Evolutionary conservation across 2,329 filamentous ascomycete species (phyloP), one percentile per base, ranked within the genome.

Genomic region (Scolecobasidium constrictum): DNA sequence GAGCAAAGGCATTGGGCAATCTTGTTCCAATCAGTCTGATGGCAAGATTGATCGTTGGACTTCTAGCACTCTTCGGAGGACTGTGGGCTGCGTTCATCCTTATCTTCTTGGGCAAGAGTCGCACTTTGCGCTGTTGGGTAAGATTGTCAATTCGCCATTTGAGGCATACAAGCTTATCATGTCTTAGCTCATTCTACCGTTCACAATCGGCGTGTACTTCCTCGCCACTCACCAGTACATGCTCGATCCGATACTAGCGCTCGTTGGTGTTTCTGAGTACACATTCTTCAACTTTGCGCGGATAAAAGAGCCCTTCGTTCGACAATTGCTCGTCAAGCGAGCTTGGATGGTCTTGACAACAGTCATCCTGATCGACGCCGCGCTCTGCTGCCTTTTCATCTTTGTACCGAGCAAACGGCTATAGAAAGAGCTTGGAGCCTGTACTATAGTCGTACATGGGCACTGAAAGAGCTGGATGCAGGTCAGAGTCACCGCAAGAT

Each of bases 81-180:
- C 92, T 96, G 63, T 98, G 93, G 93, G 77, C 86, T 3, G 86
- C 80, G 0, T 98, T 95, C 57, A 77, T 92, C 48, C 79, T 96
- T 47, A 94, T 98, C 52, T 92, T 98, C 63, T 77, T 94, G 6
- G 71, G 95, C 62, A 78, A 81, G 56, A 75, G 79, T 35, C 77
- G 86, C 48, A 60, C 67, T 39, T 87, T 78, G 34, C 75, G 87
- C 56, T 84, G 83, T 59, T 98, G 86, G 86, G 86, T 94, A 78
- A 53, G 82, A 70, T 31, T 31, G 9, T n/a, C 9, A 35, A 11
- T 40, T 42, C 28, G 35, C 15, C 13, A 33, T 16, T 42, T 5
- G 28, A 15, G 3, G 15, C 28, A 12, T 19, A 15, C 38, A 13
- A 22, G n/a, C 17, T 5, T 23, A 5, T n/a, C 44, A 48, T 35